These are phyloP conservation scores for Schizosaccharomyces versatilis DNA, from an alignment of 1,139 yeast species.

Conservation along the genomic window DNA sequence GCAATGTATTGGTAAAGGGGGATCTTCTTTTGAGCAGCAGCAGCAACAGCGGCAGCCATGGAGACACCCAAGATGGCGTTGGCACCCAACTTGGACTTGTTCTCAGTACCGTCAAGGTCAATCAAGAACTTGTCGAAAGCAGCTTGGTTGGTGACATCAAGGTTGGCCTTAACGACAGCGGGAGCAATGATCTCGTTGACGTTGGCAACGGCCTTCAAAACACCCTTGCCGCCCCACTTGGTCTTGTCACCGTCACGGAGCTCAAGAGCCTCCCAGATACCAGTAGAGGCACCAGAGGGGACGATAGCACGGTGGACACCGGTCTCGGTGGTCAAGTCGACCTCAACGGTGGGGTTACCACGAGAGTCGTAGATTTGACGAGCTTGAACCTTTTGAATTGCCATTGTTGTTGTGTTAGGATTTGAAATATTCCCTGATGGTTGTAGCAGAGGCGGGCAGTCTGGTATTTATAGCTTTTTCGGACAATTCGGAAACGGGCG, in stretches of 20 bases:
- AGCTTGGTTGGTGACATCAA: conserved; percentile 59
- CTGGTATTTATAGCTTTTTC: no score
- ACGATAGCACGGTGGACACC: conserved; percentile 84
- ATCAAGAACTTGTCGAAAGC: conserved; percentile 59
- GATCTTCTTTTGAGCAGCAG: conserved; percentile 66
- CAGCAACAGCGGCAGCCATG: conserved; percentile 80
- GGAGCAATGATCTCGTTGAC: conserved; percentile 80
- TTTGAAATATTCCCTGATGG: no score
- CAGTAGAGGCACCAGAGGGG: conserved; percentile 45
- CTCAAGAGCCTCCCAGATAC: conserved; percentile 74
- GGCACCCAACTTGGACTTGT: conserved; percentile 86
- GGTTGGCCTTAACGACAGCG: conserved; percentile 49
- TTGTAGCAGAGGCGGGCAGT: no score
- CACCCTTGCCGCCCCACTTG: conserved; percentile 89
- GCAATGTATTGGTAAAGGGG: conserved; percentile 76
- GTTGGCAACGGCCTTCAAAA: conserved; percentile 71
- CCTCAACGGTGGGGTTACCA: conserved; percentile 86
- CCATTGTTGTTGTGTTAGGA: conserved; percentile 13
- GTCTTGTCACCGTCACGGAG: conserved; percentile 85
- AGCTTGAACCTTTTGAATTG: conserved; percentile 51
- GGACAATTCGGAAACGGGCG: no score
- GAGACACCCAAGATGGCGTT: conserved; percentile 91
- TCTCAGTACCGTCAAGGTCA: conserved; percentile 72
- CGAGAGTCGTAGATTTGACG: conserved; percentile 93
- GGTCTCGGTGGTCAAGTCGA: conserved; percentile 63